phyloP scores from a whole-genome alignment of 2,329 filamentous ascomycete species.

The Ceratocystis lukuohia region DNA sequence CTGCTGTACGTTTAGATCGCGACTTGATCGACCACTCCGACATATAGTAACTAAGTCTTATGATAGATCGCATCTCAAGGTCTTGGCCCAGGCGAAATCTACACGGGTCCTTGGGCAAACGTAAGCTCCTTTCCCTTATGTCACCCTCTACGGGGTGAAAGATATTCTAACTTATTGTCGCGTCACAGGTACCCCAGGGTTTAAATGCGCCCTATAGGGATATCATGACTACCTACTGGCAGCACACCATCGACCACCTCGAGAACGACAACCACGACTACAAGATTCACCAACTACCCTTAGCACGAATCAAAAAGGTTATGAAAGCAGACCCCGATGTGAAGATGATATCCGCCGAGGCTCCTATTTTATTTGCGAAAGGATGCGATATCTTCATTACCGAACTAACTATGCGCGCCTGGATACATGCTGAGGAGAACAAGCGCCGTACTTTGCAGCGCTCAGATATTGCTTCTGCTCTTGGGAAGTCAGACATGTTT shows the following conservation, averaged over 20 bases:
- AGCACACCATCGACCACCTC: constrained; percentile 91
- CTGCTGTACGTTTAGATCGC: constrained; percentile 27
- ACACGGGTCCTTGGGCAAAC: constrained; percentile 91
- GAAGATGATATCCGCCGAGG: constrained; percentile 99
- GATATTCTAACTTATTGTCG: neutral
- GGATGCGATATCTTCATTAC: constrained; percentile 99
- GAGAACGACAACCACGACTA: constrained; percentile 95
- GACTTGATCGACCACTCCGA: neutral
- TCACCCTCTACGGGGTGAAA: neutral
- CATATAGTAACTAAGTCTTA: neutral
- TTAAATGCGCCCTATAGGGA: constrained; percentile 87
- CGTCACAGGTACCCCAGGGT: constrained; percentile 74
- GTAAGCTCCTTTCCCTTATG: constrained; percentile 37
- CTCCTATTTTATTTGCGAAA: constrained; percentile 94
- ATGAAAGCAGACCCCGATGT: constrained; percentile 99
- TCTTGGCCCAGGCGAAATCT: constrained; percentile 83
- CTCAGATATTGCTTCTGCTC: constrained; percentile 87
- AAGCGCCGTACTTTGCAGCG: constrained; percentile 90
- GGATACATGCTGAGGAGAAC: constrained; percentile 99
- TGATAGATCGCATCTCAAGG: constrained; percentile 68
- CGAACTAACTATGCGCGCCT: constrained; percentile 95
- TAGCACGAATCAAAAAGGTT: constrained; percentile 99
- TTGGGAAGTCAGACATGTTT: constrained; percentile 98
- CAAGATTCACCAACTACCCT: constrained; percentile 89
- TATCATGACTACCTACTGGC: constrained; percentile 97